Conservation (phyloP, 164 flowering plant genomes). For the Protea cynaroides region DNA sequence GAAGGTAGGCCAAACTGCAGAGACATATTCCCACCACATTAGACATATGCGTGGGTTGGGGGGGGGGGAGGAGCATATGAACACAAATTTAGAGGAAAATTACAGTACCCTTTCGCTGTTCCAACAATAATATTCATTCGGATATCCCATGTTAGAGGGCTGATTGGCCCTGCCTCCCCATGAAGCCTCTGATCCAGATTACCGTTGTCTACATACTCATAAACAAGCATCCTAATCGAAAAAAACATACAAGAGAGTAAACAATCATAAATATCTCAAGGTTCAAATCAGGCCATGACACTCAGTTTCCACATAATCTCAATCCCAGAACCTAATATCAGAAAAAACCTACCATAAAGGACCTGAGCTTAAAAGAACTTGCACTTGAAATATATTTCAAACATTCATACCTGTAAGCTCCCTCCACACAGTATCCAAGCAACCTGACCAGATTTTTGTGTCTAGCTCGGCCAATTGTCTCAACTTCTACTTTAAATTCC, state of each 20-base stretch:
- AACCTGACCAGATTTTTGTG: conserved; percentile 46
- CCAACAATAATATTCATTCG: conserved; percentile 45
- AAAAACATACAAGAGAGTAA: not conserved
- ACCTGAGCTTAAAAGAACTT: not conserved
- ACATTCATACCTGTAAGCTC: conserved; percentile 25
- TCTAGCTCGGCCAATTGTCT: conserved; percentile 25
- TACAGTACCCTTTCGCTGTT: conserved; percentile 37
- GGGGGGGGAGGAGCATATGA: not conserved
- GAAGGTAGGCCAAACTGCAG: conserved; percentile 51
- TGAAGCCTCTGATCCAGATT: conserved; percentile 52
- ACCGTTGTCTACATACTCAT: conserved; percentile 46
- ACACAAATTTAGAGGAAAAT: not conserved
- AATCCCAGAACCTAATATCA: not conserved
- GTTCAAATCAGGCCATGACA: not conserved
- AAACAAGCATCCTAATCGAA: conserved; percentile 37
- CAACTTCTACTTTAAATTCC: conserved; percentile 26
- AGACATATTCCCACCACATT: not conserved
- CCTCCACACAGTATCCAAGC: conserved; percentile 35
- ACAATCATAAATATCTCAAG: not conserved
- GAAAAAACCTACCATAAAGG: not conserved
- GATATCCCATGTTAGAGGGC: conserved; percentile 42
- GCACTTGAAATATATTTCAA: not conserved
- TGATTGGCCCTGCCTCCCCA: conserved; percentile 13
- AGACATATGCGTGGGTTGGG: not conserved
- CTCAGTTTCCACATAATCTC: not conserved